Percentiles rank a stretch among this genome's conserved stretches.
phyloP scores from a whole-genome alignment of 73 alveolate species.

The Paramecium caudatum region DNA sequence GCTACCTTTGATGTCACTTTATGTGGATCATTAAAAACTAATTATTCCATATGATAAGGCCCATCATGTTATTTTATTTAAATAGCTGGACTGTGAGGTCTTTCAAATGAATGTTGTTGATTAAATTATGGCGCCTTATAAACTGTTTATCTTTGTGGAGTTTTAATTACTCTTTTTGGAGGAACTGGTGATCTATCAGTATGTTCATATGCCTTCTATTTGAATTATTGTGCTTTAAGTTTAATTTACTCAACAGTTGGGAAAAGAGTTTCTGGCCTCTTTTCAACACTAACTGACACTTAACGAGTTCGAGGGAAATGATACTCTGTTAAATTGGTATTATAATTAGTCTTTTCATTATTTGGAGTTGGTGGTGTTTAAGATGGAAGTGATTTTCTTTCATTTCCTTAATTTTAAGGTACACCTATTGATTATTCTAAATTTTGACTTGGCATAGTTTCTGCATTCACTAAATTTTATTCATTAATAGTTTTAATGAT shows the following conservation, averaged over 20 bases:
- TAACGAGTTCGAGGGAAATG: slow-evolving; percentile 15
- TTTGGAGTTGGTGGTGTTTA: too few relatives aligned
- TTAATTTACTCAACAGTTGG: slow-evolving; percentile 55
- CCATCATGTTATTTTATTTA: slow-evolving; percentile 30
- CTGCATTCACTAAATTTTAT: too few relatives aligned
- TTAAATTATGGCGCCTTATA: slow-evolving; percentile 7
- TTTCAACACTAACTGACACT: slow-evolving; percentile 21
- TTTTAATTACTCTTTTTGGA: background rate
- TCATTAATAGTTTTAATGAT: too few relatives aligned
- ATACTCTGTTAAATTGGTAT: too few relatives aligned
- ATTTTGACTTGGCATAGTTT: too few relatives aligned
- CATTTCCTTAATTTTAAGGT: too few relatives aligned
- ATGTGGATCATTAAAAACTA: slow-evolving; percentile 1
- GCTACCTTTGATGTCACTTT: background rate
- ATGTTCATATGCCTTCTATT: slow-evolving; percentile 40
- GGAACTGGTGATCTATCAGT: slow-evolving; percentile 11
- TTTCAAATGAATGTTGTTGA: background rate
- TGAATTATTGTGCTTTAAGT: slow-evolving; percentile 22
- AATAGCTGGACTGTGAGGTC: slow-evolving; percentile 29
- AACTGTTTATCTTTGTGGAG: background rate
- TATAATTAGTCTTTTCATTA: too few relatives aligned
- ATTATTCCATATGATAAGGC: slow-evolving; percentile 17
- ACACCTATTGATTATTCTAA: too few relatives aligned
- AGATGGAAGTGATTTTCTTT: too few relatives aligned
- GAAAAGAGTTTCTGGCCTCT: slow-evolving; percentile 54